Percentiles rank a stretch among this genome's conserved stretches.
Evolutionary conservation across 1,139 yeast species (phyloP).

Genomic region (Diutina ranongensis): DNA sequence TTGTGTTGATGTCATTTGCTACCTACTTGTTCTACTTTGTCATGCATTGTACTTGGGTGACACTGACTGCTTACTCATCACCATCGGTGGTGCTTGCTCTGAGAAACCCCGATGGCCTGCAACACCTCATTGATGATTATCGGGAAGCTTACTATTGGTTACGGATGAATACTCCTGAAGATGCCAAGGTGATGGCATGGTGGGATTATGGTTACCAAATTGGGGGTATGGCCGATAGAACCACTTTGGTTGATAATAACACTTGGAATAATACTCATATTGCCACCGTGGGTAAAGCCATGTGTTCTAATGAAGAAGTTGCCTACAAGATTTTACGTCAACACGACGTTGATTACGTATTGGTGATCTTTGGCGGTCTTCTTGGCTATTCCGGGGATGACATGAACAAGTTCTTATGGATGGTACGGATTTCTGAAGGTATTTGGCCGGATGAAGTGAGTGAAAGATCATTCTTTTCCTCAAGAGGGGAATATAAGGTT

Average conservation of each 20-base stretch:
- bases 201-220: constrained; percentile 99
- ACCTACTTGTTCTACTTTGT: constrained; percentile 77
- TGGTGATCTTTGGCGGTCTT: constrained; percentile 89
- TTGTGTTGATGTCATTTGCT: constrained; percentile 61
- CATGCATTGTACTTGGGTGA: constrained; percentile 95
- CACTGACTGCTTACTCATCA: constrained; percentile 89
- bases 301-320: constrained; percentile 81
- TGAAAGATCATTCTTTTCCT: constrained; percentile 78
- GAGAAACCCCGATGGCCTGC: constrained; percentile 73
- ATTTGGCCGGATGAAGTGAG: constrained; percentile 97
- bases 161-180: constrained; percentile 95
- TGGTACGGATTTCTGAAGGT: constrained; percentile 98
- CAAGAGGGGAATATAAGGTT: constrained; percentile 77
- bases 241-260: constrained; percentile 95
- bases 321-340: constrained; percentile 81
- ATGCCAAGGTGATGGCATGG: constrained; percentile 96
- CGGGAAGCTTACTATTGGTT: constrained; percentile 99
- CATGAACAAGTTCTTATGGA: constrained; percentile 94
- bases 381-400: constrained; percentile 96
- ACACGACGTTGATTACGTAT: constrained; percentile 91
- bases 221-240: constrained; percentile 99
- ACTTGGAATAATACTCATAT: constrained; percentile 99
- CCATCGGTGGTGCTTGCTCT: constrained; percentile 96
- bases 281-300: constrained; percentile 98
- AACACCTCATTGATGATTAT: constrained; percentile 83